phyloP scores from a whole-genome alignment of 2,329 filamentous ascomycete species.

The Fusarium sp. region DNA sequence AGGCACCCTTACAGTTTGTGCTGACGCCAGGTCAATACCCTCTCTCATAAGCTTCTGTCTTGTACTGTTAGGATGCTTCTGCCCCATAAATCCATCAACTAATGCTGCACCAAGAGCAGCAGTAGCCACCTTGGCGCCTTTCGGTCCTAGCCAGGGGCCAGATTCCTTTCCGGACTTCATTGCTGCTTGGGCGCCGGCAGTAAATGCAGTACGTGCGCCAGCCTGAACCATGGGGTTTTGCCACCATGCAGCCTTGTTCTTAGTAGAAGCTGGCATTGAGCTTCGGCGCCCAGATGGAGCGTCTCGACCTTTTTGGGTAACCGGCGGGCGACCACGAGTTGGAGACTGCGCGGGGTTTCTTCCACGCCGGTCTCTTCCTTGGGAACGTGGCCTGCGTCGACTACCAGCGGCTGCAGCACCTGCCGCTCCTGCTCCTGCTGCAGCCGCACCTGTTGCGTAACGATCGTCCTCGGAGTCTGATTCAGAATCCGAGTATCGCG shows the following conservation, averaged over 20 bases:
- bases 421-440: conserved; percentile 12
- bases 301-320: conserved; percentile 27
- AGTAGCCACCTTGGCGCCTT: conserved; percentile 61
- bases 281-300: conserved; percentile 43
- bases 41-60: conserved; percentile 44
- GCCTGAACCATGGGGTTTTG: conserved; percentile 53
- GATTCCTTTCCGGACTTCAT: conserved; percentile 59
- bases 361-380: conserved; percentile 31
- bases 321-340: conserved; percentile 41
- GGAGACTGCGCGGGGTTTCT: conserved; percentile 30
- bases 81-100: conserved; percentile 58
- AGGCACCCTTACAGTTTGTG: conserved; percentile 18
- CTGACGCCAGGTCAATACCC: conserved; percentile 42
- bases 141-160: conserved; percentile 60
- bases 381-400: conserved; percentile 41
- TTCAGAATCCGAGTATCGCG: conserved; percentile 24
- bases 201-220: conserved; percentile 59
- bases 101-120: conserved; percentile 62
- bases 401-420: conserved; percentile 16
- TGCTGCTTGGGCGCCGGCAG: conserved; percentile 61
- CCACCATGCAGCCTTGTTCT: conserved; percentile 48
- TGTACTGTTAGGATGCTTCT: conserved; percentile 47
- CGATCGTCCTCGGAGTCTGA: conserved; percentile 36
- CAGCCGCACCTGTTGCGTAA: conserved; percentile 11
- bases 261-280: conserved; percentile 50